Evolutionary conservation across 805 yeast species (phyloP), one percentile per base, ranked within the genome.

Genomic region (Candida gorgasii): DNA sequence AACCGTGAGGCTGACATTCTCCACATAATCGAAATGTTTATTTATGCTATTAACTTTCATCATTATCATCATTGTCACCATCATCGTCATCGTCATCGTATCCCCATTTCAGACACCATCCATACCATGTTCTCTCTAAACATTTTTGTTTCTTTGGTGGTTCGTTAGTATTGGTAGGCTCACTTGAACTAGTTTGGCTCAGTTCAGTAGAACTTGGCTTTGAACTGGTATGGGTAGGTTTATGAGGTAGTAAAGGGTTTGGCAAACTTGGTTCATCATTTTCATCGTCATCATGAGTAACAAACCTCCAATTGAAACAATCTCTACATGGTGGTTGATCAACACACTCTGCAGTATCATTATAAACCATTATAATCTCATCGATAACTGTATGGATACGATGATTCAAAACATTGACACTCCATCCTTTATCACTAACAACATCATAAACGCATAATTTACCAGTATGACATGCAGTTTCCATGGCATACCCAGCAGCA

Each of bases 401-500:
- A 62, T 93, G 99, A 62, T 92, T 89, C 48, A 86, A 72, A 62
- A 93, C 66, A 53, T 84, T 89, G 12, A 90, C 90, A 55, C 80
- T 84, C 97, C 97, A 92, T 2, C 97, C 97, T 49, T 76, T 68
- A 52, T 93, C 98, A 3, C 76, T 75, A 9, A 90, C 96, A 8
- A 85, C 90, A 55, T 93, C 98, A 64, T 92, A 93, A 20, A 84
- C 75, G 61, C 98, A 93, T 41, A 80, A 79, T 59, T 76, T 76
- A 0, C 98, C 99, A 0, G 96, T 78, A 61, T 93, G 99, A 59
- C 99, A 93, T 35, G 83, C 84, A 0, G 97, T 84, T 57, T 93
- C 99, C 96, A 93, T 84, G 8, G 98, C 99, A 62, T 89, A 93
- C 0, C 99, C 99, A 1, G 87, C 97, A 7, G 88, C 73, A 46